phyloP scores from a whole-genome alignment of 1,139 yeast species.

The Schwanniomyces etchellsii region DNA sequence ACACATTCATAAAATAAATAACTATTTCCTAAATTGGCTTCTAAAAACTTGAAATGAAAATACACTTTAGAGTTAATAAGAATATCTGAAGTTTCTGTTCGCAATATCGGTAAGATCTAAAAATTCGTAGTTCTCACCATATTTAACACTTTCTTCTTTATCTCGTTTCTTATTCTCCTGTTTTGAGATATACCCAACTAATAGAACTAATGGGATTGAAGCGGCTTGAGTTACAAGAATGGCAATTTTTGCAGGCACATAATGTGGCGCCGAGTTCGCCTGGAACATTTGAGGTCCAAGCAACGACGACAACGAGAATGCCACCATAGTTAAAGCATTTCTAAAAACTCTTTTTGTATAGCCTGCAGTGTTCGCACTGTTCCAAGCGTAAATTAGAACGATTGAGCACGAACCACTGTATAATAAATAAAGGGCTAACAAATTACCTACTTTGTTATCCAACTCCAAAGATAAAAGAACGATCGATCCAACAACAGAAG shows the following conservation, averaged over 20 bases:
- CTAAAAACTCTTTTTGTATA: conserved; percentile 26
- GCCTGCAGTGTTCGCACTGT: conserved; percentile 32
- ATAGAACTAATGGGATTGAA: conserved; percentile 25
- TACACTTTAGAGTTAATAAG: too few relatives aligned
- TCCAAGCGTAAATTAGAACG: conserved; percentile 30
- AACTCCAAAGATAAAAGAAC: conserved; percentile 17
- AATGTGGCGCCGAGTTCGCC: conserved; percentile 20
- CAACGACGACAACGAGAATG: conserved; percentile 29
- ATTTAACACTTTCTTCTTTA: conserved; percentile 7
- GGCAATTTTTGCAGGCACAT: conserved; percentile 31
- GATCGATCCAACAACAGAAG: conserved; percentile 32
- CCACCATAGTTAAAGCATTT: conserved; percentile 28
- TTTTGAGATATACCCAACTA: conserved; percentile 20
- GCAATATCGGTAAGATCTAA: conserved; percentile 33
- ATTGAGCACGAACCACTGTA: conserved; percentile 32
- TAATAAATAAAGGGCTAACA: conserved; percentile 31
- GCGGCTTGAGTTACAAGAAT: conserved; percentile 25
- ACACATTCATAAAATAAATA: too few relatives aligned
- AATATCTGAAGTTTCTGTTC: conserved; percentile 28
- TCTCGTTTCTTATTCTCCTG: conserved; percentile 24
- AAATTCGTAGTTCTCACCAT: conserved; percentile 21
- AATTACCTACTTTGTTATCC: conserved; percentile 23
- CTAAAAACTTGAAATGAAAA: too few relatives aligned
- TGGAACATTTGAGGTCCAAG: conserved; percentile 38
- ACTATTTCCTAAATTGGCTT: too few relatives aligned